These are phyloP conservation scores for Hyphopichia homilentoma DNA, from an alignment of 805 yeast genomes.

Conservation along the genomic window DNA sequence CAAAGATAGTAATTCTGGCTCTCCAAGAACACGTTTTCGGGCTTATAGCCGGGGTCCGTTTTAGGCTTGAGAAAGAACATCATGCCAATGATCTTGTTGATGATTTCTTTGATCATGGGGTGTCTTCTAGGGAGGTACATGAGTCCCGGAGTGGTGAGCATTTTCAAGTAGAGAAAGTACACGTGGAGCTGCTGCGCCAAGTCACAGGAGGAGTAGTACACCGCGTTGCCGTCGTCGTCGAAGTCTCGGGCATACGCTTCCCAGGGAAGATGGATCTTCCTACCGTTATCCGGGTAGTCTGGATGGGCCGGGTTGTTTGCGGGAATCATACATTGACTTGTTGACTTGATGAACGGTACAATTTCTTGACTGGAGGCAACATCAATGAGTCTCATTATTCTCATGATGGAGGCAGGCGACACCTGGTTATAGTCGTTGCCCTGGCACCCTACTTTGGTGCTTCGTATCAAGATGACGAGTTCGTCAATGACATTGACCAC, in stretches of 20 bases:
- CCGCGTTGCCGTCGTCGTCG: neutral
- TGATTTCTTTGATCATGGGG: conserved; percentile 15
- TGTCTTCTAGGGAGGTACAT: conserved; percentile 16
- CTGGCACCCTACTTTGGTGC: neutral
- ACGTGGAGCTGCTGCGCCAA: conserved; percentile 19
- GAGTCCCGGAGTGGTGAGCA: conserved; percentile 20
- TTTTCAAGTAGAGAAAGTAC: conserved; percentile 17
- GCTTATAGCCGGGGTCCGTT: conserved; percentile 4
- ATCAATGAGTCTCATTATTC: conserved; percentile 9
- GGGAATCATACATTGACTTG: neutral
- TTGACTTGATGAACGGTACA: neutral
- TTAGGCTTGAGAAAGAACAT: conserved; percentile 1
- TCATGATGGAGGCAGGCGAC: conserved; percentile 1
- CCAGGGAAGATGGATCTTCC: conserved; percentile 1
- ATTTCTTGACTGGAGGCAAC: conserved; percentile 2
- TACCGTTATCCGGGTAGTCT: conserved; percentile 1
- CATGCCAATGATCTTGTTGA: conserved; percentile 5
- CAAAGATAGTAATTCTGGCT: conserved; percentile 15
- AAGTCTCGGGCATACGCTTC: neutral
- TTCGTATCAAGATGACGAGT: neutral
- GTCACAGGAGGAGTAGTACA: conserved; percentile 21
- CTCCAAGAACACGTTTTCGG: conserved; percentile 13
- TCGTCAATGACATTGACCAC: conserved; percentile 2
- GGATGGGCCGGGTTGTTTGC: conserved; percentile 1
- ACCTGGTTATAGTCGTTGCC: neutral